phyloP scores from a whole-genome alignment of 768 basidiomycete species.

The Mrakia blollopis region DNA sequence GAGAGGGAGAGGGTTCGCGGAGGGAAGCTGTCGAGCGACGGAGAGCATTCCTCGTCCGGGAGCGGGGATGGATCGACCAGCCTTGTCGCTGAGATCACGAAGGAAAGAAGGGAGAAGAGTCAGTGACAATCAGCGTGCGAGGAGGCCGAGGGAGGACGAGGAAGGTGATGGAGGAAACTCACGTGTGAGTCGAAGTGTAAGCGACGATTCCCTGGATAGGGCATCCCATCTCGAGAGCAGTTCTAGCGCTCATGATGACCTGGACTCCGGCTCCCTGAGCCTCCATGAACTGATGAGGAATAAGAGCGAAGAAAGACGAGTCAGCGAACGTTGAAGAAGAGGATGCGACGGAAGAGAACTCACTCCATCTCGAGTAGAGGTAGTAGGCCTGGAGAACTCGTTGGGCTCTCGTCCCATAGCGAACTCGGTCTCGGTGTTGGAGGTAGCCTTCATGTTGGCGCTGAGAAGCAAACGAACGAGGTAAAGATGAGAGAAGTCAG shows the following conservation, averaged over 20 bases:
- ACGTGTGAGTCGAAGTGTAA: slow-evolving; percentile 95
- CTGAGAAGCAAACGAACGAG: neutral
- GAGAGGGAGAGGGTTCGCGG: slow-evolving; percentile 65
- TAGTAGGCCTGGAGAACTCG: slow-evolving; percentile 97
- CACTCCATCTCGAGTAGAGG: slow-evolving; percentile 80
- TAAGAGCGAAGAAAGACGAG: neutral
- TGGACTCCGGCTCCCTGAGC: slow-evolving; percentile 94
- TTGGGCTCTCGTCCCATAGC: slow-evolving; percentile 99
- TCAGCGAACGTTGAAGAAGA: neutral
- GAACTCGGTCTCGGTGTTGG: slow-evolving; percentile 92
- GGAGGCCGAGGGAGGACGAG: neutral
- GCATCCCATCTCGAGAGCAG: slow-evolving; percentile 87
- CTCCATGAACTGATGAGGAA: slow-evolving; percentile 68
- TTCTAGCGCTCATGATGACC: slow-evolving; percentile 93
- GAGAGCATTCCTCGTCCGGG: slow-evolving; percentile 89
- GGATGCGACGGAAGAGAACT: neutral
- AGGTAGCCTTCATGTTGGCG: slow-evolving; percentile 99
- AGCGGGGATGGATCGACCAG: slow-evolving; percentile 94
- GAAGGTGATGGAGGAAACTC: slow-evolving; percentile 42
- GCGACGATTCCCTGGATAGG: slow-evolving; percentile 90
- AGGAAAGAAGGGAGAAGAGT: slow-evolving; percentile 26
- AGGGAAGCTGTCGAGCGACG: slow-evolving; percentile 76
- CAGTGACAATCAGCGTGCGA: neutral
- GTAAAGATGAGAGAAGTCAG: neutral
- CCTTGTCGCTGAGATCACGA: slow-evolving; percentile 70